Percentiles rank a stretch among this genome's conserved stretches.
phyloP scores from a whole-genome alignment of 2,329 filamentous ascomycete genomes.

The Fusarium pseudonygamai region DNA sequence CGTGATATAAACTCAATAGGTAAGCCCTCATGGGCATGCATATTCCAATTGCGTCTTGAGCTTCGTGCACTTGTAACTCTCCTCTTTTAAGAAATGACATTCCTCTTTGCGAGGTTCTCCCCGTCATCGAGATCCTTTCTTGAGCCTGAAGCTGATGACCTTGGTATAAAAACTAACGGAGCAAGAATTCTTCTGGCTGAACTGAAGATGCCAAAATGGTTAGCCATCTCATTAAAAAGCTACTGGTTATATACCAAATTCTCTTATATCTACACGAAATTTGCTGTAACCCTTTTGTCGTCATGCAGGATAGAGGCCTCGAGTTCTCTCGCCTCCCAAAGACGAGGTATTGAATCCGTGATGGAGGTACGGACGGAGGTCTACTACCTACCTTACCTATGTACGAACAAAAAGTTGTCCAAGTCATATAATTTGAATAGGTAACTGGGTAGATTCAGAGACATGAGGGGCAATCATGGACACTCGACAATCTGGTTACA shows the following conservation, averaged over 20 bases:
- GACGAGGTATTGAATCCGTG: not conserved
- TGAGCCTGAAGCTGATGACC: not conserved
- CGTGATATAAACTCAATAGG: not conserved
- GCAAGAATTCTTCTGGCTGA: not conserved
- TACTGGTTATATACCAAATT: not conserved
- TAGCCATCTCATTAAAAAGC: not conserved
- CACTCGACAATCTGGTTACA: conserved; percentile 11
- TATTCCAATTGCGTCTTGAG: not conserved
- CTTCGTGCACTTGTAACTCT: not conserved
- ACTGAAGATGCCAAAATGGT: not conserved
- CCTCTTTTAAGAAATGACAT: not conserved
- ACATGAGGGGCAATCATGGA: conserved; percentile 25
- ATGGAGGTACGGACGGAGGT: not conserved
- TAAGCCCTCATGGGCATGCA: not conserved
- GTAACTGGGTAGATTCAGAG: not conserved
- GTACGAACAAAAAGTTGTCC: not conserved
- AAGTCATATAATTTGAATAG: not conserved
- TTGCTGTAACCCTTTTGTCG: not conserved
- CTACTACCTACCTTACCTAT: not conserved
- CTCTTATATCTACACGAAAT: not conserved
- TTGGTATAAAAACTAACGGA: not conserved
- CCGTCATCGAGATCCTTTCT: not conserved
- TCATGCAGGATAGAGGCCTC: not conserved
- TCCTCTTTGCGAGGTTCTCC: not conserved
- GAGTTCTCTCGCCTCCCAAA: not conserved